Base-by-base conservation (phyloP, 345 rosid species). In the Draba incana region DNA sequence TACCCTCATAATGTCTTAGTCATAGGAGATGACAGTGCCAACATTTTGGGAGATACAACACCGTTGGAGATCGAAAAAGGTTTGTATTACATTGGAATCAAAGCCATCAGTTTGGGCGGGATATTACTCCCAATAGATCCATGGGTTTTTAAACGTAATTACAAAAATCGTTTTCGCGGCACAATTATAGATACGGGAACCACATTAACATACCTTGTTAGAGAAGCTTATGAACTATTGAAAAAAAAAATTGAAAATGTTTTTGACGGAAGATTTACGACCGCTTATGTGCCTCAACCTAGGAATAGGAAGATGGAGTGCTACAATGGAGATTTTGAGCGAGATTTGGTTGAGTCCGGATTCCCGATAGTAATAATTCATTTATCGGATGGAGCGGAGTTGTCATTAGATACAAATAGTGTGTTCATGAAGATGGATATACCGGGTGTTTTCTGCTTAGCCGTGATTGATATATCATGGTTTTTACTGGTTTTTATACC, bases 361-460 rank as follows among this genome's bases (percentile, higher is more conserved):
- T 66, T 66, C 35, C 71, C 71, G 9, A 28, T 10, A 12, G 28
- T 66, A 44, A 66, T 53, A 25, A 27, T 66, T 43, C 51, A 42
- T 7, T 66, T 66, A 6, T 42, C 52, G 4, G 71, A 20, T 23
- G 71, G 71, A n/a, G 71, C 43, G 6, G 71, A 66, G 50, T 43
- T 66, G 39, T 53, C 61, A 8, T 52, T 66, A 11, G 71, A 66
- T 27, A 28, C 10, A 8, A 30, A 54, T 13, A 66, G 52, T 55
- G 1, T 66, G 53, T 66, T 66, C 28, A 8, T 12, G 11, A 44
- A 25, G 8, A 13, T 3, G 10, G 39, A 35, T 53, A 4, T 6
- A 42, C 41, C 39, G 6, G 59, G 30, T 15, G 8, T 27, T 0
- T 66, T 66, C 15, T 54, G 71, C 51, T 52, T 66, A 44, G 15